Conservation (phyloP, 148 eudicot species). For the Spergularia marina region DNA sequence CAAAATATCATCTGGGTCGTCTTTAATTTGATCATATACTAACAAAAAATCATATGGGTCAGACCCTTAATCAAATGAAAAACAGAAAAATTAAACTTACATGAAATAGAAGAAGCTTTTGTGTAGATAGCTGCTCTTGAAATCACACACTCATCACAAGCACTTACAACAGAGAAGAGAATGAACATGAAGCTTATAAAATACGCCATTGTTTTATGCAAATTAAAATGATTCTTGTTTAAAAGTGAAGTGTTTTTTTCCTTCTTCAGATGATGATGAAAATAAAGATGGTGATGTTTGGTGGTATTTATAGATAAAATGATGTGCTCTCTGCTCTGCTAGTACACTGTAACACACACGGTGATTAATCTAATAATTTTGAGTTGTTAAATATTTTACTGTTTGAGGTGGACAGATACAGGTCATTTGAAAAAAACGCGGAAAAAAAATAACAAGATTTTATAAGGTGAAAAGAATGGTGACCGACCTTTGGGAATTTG, state of each 20-base stretch:
- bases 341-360: neutral
- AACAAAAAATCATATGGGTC: constrained; percentile 8
- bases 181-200: constrained; percentile 14
- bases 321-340: neutral
- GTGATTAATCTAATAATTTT: neutral
- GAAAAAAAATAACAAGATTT: neutral
- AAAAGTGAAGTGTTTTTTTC: neutral
- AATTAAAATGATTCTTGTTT: neutral
- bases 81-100: constrained; percentile 17
- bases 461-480: neutral
- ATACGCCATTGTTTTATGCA: constrained; percentile 5
- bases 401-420: neutral
- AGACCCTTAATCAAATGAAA: too few relatives aligned
- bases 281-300: constrained; percentile 4
- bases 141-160: constrained; percentile 29
- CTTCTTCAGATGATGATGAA: neutral
- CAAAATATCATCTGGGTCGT: constrained; percentile 22
- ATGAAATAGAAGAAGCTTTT: constrained; percentile 33
- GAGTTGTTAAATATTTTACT: neutral
- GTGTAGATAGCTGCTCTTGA: constrained; percentile 30
- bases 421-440: neutral
- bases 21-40: constrained; percentile 16
- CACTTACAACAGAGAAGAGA: constrained; percentile 17
- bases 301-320: constrained; percentile 17
- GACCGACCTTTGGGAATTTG: constrained; percentile 1